Conservation (phyloP, 192 early-diverging fungal genomes). For the Rhizoclosmatium sp. region DNA sequence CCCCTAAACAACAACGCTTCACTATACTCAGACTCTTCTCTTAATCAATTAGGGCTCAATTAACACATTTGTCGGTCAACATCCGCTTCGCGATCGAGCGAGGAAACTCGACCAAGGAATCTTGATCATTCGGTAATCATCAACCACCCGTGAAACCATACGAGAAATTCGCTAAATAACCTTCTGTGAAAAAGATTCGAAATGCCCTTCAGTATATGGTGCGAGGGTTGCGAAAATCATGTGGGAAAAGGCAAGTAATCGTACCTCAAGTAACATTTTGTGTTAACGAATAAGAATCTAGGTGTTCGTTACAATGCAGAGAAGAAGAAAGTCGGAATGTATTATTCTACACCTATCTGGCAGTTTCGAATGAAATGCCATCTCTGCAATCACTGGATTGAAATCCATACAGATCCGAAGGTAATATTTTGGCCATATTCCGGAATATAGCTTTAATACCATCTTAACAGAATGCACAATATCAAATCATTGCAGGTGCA, state of each 20-base stretch:
- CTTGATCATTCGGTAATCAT: constrained; percentile 73
- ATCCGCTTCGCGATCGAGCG: constrained; percentile 86
- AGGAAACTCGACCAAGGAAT: constrained; percentile 90
- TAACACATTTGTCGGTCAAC: constrained; percentile 87
- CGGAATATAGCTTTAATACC: neutral
- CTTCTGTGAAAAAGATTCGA: constrained; percentile 69
- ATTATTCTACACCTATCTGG: constrained; percentile 85
- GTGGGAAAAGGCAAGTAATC: constrained; percentile 75
- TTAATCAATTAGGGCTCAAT: constrained; percentile 70
- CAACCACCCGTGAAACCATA: neutral
- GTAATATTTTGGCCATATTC: constrained; percentile 47
- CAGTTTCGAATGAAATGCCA: constrained; percentile 96
- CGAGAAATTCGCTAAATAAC: neutral
- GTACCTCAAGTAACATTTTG: neutral
- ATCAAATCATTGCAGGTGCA: constrained; percentile 76
- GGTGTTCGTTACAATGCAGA: constrained; percentile 96
- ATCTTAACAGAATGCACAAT: constrained; percentile 65
- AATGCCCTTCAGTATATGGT: constrained; percentile 92
- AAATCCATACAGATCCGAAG: constrained; percentile 95
- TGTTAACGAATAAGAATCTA: constrained; percentile 21
- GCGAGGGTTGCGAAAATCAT: constrained; percentile 82
- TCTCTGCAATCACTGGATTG: constrained; percentile 83
- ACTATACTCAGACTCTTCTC: neutral
- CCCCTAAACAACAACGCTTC: too few relatives aligned
- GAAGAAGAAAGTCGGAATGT: constrained; percentile 91